Evolutionary conservation across 257 asterid species (phyloP), one percentile per base, ranked within the genome.

Genomic region (Lycium ferocissimum): DNA sequence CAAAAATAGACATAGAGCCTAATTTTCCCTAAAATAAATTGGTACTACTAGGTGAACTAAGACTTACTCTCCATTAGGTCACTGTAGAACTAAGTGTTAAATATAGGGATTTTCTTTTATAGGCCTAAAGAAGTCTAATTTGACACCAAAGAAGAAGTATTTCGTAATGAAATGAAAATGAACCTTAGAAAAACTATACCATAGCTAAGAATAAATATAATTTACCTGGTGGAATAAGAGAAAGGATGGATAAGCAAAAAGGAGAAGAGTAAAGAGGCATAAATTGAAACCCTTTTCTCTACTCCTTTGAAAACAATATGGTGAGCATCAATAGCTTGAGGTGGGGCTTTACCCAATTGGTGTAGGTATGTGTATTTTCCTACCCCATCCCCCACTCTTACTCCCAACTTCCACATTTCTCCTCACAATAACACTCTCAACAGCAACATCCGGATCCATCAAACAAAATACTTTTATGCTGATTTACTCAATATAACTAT

Each of bases 271-370:
- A 45, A 75, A 89, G 51, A 86, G 40, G 86, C 88, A 85, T 69
- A 92, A 67, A 81, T 84, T 47, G 79, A 86, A 89, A 75, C 66
- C 79, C 86, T 87, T 85, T 13, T 67, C 84, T 76, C 80, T 66
- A 66, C 87, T 90, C 85, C 88, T 88, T 71, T 79, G 83, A 75
- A 92, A 40, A 88, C 67, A 85, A 96, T 87, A 88, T 89, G 97
- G 91, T 97, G 97, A 69, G 91, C 89, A 62, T 92, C 96, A 20
- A 94, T 91, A 90, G 93, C 91, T 84, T 91, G 92, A 26, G 91
- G 90, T 2, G 91, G 86, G 75, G 91, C 91, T 70, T 87, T 90
- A 56, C 87, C 89, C 56, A 78, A 86, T 81, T 93, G 94, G 43
- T 90, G 94, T 75, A 90, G 57, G 79, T 97, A 95, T 73, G 80